phyloP scores from a whole-genome alignment of 768 basidiomycete species.

The Lactifluus subvellereus region DNA sequence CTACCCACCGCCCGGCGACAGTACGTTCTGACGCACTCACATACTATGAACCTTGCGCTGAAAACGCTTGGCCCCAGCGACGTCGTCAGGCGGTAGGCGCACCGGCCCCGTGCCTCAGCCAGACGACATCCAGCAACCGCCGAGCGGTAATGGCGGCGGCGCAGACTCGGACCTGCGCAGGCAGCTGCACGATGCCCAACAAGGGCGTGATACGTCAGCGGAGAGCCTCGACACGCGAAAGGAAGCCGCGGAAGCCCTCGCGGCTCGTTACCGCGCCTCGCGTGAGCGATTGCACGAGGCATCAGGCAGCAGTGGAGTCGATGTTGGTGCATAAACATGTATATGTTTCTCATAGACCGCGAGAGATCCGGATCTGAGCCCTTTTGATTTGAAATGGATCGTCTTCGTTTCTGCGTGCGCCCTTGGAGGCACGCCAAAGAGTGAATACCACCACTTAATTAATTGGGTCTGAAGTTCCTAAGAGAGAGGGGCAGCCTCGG shows the following conservation, averaged over 20 bases:
- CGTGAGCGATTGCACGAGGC: conserved; percentile 12
- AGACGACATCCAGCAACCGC: conserved; percentile 6
- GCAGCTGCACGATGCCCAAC: conserved; percentile 9
- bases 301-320: background rate
- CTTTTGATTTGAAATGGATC: background rate
- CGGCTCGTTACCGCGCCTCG: conserved; percentile 18
- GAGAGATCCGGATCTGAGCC: background rate
- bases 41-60: background rate
- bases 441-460: background rate
- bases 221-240: conserved; percentile 22
- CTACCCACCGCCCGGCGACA: conserved; percentile 24
- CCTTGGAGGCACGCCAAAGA: background rate
- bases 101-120: background rate
- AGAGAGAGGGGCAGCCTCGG: background rate
- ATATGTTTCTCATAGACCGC: background rate
- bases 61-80: conserved; percentile 2
- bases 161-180: background rate
- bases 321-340: background rate
- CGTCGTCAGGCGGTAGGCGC: conserved; percentile 22
- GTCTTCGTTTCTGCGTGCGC: no score
- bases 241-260: conserved; percentile 22
- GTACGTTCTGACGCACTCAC: background rate
- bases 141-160: background rate
- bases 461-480: no score
- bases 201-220: conserved; percentile 13